phyloP scores from a whole-genome alignment of 805 yeast genomes.

The Monosporozyma solicola region DNA sequence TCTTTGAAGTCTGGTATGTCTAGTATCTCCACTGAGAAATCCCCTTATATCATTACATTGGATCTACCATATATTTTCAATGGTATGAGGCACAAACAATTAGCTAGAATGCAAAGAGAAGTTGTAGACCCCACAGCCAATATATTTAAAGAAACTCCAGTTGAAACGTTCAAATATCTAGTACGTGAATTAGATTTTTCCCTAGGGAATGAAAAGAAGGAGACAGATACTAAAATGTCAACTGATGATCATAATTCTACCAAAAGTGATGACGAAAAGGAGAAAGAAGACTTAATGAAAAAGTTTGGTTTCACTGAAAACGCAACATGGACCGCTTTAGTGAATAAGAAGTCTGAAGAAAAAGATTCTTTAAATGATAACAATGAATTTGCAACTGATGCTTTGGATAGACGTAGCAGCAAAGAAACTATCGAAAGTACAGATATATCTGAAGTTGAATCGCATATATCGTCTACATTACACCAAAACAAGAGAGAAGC shows the following conservation, averaged over 20 bases:
- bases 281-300: slow-evolving; percentile 18
- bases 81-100: slow-evolving; percentile 19
- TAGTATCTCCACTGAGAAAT: slow-evolving; percentile 3
- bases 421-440: background rate
- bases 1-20: slow-evolving; percentile 9
- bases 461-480: background rate
- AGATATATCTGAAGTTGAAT: background rate
- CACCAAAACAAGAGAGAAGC: background rate
- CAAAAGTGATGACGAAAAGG: slow-evolving; percentile 11
- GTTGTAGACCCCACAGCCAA: slow-evolving; percentile 5
- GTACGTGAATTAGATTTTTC: slow-evolving; percentile 29
- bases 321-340: slow-evolving; percentile 27
- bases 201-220: slow-evolving; percentile 14
- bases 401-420: background rate
- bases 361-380: slow-evolving; percentile 2
- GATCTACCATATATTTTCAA: slow-evolving; percentile 26
- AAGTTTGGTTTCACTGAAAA: slow-evolving; percentile 26
- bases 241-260: slow-evolving; percentile 14
- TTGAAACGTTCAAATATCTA: slow-evolving; percentile 26
- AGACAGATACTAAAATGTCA: slow-evolving; percentile 2
- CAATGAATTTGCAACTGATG: background rate
- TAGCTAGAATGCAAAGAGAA: slow-evolving; percentile 8
- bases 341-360: slow-evolving; percentile 12
- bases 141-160: slow-evolving; percentile 24
- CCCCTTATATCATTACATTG: slow-evolving; percentile 22